A percentile compares a stretch with the other conserved stretches of the same genome.
phyloP scores from a whole-genome alignment of 371 early-diverging fungal genomes.

The Mortierella sp. region DNA sequence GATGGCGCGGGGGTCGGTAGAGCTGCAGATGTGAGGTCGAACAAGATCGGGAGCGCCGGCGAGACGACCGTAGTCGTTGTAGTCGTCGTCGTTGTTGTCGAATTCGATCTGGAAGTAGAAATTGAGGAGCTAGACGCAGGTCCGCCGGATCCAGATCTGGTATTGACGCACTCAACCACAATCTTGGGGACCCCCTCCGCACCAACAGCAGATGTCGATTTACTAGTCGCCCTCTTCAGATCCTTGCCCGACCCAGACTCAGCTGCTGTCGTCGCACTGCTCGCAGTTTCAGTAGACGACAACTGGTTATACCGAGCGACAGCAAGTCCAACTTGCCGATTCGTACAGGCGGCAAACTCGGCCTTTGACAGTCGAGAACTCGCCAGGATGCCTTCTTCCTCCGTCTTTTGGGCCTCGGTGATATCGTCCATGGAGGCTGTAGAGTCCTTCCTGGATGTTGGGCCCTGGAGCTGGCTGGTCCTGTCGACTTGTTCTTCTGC shows the following conservation, averaged over 20 bases:
- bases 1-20: constrained; percentile 11
- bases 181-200: constrained; percentile 10
- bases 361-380: constrained; percentile 13
- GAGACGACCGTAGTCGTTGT: neutral
- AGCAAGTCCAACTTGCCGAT: neutral
- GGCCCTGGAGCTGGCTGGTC: neutral
- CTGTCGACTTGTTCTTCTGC: neutral
- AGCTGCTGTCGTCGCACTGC: neutral
- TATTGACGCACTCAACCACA: constrained; percentile 1
- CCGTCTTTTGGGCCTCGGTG: neutral
- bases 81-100: neutral
- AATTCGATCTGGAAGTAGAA: neutral
- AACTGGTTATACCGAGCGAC: neutral
- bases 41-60: constrained; percentile 34
- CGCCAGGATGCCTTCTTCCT: constrained; percentile 5
- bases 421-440: neutral
- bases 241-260: neutral
- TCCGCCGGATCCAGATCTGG: neutral
- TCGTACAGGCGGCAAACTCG: constrained; percentile 1
- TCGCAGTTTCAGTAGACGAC: neutral
- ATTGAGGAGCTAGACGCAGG: neutral
- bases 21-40: constrained; percentile 48
- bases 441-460: neutral
- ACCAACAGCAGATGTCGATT: too few species aligned
- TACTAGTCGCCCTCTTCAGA: neutral